A percentile compares a stretch with the other conserved stretches of the same genome.
Evolutionary conservation across 208 protist genomes (phyloP).

Genomic region (Acanthamoeba lenticulata): DNA sequence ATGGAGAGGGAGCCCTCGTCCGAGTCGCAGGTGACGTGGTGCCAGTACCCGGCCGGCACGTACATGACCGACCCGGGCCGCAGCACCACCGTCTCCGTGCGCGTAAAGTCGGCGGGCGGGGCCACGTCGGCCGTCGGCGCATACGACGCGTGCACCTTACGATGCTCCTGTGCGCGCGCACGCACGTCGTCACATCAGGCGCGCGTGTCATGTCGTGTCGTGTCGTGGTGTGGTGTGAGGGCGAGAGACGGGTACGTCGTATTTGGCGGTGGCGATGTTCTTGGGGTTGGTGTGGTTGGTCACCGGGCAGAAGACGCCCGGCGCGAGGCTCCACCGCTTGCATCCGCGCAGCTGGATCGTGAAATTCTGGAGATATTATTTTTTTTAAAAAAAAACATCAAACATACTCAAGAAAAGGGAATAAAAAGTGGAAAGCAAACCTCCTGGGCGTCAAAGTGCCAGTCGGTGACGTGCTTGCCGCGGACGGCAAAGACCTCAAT

Average conservation of each 20-base stretch:
- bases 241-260: background rate
- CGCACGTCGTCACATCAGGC: background rate
- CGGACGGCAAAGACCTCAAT: slow-evolving; percentile 54
- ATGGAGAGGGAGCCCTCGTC: slow-evolving; percentile 53
- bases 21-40: slow-evolving; percentile 35
- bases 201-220: background rate
- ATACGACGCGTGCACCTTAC: slow-evolving; percentile 55
- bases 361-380: slow-evolving; percentile 52
- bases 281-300: slow-evolving; percentile 60
- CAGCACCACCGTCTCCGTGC: background rate
- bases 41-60: slow-evolving; percentile 35
- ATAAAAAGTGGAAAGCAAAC: background rate
- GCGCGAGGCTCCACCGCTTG: slow-evolving; percentile 38
- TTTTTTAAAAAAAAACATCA: background rate
- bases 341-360: slow-evolving; percentile 6
- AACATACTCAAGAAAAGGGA: background rate
- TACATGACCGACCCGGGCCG: slow-evolving; percentile 55
- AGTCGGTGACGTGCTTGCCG: slow-evolving; percentile 52
- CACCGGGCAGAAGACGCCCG: slow-evolving; percentile 1
- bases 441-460: slow-evolving; percentile 61
- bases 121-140: background rate
- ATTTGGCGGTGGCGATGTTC: slow-evolving; percentile 33
- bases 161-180: background rate
- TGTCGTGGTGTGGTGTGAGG: background rate
- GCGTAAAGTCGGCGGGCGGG: background rate